Conservation (phyloP, 2,329 filamentous ascomycete genomes). For the Fusarium albidum region DNA sequence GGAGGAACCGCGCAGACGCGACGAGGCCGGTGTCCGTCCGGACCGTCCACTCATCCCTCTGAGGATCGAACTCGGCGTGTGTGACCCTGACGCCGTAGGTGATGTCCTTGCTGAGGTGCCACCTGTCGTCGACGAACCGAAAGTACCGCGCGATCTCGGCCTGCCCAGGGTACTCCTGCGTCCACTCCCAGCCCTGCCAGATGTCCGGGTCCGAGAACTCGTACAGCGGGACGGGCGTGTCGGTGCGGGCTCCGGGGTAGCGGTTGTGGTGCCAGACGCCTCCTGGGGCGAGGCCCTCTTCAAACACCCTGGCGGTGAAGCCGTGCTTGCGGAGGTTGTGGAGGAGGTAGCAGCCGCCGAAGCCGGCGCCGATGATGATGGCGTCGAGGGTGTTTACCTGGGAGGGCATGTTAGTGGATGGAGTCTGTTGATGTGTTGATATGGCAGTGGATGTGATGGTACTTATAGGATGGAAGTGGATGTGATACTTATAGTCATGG, state of each 20-base stretch:
- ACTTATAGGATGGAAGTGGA: no score
- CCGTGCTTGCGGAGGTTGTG: conserved; percentile 8
- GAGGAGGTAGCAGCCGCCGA: conserved; percentile 18
- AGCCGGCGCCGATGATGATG: conserved; percentile 18
- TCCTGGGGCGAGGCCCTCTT: conserved; percentile 7
- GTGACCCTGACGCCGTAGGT: conserved; percentile 51
- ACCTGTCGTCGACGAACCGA: conserved; percentile 50
- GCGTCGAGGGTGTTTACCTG: conserved; percentile 2
- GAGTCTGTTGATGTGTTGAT: background rate
- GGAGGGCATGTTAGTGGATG: conserved; percentile 5
- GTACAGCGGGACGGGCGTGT: conserved; percentile 39
- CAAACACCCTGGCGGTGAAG: conserved; percentile 6
- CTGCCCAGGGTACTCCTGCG: conserved; percentile 44
- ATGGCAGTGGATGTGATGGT: no score
- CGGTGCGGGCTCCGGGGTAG: conserved; percentile 46
- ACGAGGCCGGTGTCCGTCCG: conserved; percentile 9
- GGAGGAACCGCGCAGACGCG: conserved; percentile 16
- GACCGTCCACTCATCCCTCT: conserved; percentile 18
- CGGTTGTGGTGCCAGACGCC: conserved; percentile 38
- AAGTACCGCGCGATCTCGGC: conserved; percentile 53
- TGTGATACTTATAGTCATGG: no score
- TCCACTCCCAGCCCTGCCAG: conserved; percentile 53
- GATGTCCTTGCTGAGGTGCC: conserved; percentile 51
- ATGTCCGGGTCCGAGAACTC: conserved; percentile 40
- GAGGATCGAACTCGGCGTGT: conserved; percentile 47